A percentile compares a stretch with the other conserved stretches of the same genome.
These are phyloP conservation scores for Fonsecaea multimorphosa DNA, from an alignment of 2,329 filamentous ascomycete genomes.

Conservation along the genomic window DNA sequence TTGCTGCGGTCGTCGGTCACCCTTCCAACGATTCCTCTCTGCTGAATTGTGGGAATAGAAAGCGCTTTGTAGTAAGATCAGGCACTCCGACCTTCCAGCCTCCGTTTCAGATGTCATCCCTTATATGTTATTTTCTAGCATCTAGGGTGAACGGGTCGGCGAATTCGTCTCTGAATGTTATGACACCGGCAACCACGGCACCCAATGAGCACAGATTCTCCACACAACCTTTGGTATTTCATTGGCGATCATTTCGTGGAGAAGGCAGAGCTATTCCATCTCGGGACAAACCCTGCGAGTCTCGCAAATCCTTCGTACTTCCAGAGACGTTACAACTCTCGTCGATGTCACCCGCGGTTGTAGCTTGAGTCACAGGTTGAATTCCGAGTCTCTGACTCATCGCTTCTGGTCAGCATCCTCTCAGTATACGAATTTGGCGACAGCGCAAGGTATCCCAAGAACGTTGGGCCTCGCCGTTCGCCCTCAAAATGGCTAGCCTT, in stretches of 20 bases:
- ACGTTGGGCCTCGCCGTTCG: background rate
- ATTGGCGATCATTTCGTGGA: background rate
- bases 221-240: background rate
- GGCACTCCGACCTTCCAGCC: background rate
- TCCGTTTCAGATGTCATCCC: background rate
- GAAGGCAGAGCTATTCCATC: background rate
- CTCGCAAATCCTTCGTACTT: background rate
- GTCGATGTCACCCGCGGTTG: background rate
- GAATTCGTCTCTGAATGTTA: background rate
- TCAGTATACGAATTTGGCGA: background rate
- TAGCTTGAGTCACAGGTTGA: background rate
- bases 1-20: background rate
- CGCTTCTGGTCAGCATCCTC: background rate
- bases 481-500: background rate
- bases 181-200: background rate
- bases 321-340: background rate
- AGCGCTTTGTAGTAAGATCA: background rate
- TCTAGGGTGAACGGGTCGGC: background rate
- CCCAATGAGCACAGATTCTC: background rate
- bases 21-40: background rate
- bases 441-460: too few relatives aligned
- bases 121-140: background rate
- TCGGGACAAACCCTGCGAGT: slow-evolving; percentile 17
- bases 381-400: background rate
- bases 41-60: background rate